Evolutionary conservation across 768 basidiomycete species (phyloP).

Genomic region (Pisolithus tinctorius): DNA sequence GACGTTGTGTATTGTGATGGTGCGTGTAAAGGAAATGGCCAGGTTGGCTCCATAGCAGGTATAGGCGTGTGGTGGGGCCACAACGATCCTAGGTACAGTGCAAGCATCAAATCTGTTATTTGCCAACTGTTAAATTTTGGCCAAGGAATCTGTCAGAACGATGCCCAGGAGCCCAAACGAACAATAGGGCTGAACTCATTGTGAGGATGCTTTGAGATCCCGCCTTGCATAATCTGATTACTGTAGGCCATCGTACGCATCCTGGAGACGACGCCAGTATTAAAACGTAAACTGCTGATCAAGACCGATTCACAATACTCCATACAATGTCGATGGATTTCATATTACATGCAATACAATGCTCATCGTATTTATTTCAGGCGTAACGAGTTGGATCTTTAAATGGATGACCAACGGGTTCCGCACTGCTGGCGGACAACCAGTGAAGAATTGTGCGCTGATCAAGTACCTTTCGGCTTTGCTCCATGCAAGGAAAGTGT

Average conservation of each 20-base stretch:
- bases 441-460: slow-evolving; percentile 67
- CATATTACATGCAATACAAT: neutral
- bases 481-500: slow-evolving; percentile 42
- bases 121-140: neutral
- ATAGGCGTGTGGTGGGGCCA: slow-evolving; percentile 87
- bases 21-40: slow-evolving; percentile 80
- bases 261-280: slow-evolving; percentile 62
- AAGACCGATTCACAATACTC: slow-evolving; percentile 84
- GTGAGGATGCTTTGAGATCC: slow-evolving; percentile 35
- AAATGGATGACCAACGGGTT: slow-evolving; percentile 60
- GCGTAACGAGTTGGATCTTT: slow-evolving; percentile 59
- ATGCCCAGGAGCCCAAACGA: slow-evolving; percentile 78
- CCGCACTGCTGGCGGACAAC: slow-evolving; percentile 36
- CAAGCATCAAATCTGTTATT: neutral
- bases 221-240: neutral
- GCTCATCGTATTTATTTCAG: slow-evolving; percentile 31
- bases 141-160: slow-evolving; percentile 74
- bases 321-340: slow-evolving; percentile 54
- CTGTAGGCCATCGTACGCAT: slow-evolving; percentile 76
- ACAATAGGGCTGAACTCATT: slow-evolving; percentile 84
- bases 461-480: slow-evolving; percentile 69
- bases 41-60: slow-evolving; percentile 61
- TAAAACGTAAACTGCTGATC: slow-evolving; percentile 55
- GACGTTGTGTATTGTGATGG: slow-evolving; percentile 84
- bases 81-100: slow-evolving; percentile 47